Conservation (phyloP, 495 filamentous ascomycete species). For the Aspergillus nidulans region DNA sequence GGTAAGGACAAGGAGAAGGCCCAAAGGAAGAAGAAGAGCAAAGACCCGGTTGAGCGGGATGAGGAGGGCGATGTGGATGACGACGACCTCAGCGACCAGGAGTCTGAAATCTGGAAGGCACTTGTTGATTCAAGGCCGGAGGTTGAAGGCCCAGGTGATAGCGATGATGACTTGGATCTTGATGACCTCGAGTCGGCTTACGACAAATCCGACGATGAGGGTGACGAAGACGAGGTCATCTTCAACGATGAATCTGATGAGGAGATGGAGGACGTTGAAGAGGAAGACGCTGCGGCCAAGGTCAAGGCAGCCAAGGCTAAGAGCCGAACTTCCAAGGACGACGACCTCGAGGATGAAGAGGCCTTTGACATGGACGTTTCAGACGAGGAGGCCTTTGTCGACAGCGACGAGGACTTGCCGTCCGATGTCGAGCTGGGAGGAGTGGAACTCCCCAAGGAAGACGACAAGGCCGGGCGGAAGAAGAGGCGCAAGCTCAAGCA, state of each 20-base stretch:
- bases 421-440: constrained; percentile 47
- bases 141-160: constrained; percentile 58
- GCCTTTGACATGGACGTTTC: constrained; percentile 50
- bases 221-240: constrained; percentile 50
- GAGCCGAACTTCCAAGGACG: constrained; percentile 35
- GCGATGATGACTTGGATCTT: constrained; percentile 60
- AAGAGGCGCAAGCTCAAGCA: constrained; percentile 81
- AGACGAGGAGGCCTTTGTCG: constrained; percentile 49
- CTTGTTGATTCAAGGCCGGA: constrained; percentile 77
- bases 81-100: constrained; percentile 37
- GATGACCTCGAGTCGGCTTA: constrained; percentile 59
- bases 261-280: constrained; percentile 44
- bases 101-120: constrained; percentile 88
- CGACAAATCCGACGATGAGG: constrained; percentile 43
- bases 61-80: constrained; percentile 20
- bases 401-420: constrained; percentile 52
- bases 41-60: constrained; percentile 26
- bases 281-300: constrained; percentile 37
- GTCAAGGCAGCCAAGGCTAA: constrained; percentile 21
- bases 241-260: constrained; percentile 48
- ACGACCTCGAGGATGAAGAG: constrained; percentile 42
- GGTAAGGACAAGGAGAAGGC: constrained; percentile 63
- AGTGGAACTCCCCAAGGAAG: constrained; percentile 31
- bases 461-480: constrained; percentile 54
- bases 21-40: constrained; percentile 54